phyloP scores from a whole-genome alignment of 2,329 filamentous ascomycete genomes.

The Microdochium bolleyi region DNA sequence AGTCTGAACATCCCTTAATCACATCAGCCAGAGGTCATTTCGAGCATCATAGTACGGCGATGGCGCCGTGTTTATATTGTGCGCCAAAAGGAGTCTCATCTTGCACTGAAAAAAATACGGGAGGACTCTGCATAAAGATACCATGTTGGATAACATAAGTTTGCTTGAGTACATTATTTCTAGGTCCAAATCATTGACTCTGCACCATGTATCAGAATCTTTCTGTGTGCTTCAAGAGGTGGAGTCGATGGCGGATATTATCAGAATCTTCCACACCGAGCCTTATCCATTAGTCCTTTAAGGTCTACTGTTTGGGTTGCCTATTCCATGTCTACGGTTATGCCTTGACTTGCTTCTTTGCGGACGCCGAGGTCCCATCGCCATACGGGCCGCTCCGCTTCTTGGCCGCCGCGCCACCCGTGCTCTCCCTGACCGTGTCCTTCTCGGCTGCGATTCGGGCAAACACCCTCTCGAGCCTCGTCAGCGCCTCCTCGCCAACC shows the following conservation, averaged over 20 bases:
- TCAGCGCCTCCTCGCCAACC: conserved; percentile 51
- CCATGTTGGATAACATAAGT: background rate
- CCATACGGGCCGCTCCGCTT: conserved; percentile 10
- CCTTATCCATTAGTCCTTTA: too few relatives aligned
- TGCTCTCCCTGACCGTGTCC: conserved; percentile 22
- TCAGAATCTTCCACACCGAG: too few relatives aligned
- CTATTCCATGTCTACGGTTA: background rate
- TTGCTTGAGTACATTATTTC: background rate
- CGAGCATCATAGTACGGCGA: background rate
- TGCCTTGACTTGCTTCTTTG: background rate
- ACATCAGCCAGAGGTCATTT: background rate
- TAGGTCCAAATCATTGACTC: too few relatives aligned
- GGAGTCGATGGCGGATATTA: too few relatives aligned
- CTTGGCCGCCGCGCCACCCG: background rate
- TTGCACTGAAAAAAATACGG: background rate
- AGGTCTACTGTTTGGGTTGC: background rate
- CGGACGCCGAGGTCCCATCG: background rate
- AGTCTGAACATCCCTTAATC: background rate
- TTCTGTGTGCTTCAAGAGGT: too few relatives aligned
- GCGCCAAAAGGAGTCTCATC: background rate
- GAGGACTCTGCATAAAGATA: background rate
- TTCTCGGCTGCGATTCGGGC: conserved; percentile 18
- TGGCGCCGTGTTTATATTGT: background rate
- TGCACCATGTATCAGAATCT: too few relatives aligned
- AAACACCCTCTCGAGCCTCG: conserved; percentile 37